Conservation (phyloP, 805 yeast genomes). For the Helenozyma rhizophorensis region DNA sequence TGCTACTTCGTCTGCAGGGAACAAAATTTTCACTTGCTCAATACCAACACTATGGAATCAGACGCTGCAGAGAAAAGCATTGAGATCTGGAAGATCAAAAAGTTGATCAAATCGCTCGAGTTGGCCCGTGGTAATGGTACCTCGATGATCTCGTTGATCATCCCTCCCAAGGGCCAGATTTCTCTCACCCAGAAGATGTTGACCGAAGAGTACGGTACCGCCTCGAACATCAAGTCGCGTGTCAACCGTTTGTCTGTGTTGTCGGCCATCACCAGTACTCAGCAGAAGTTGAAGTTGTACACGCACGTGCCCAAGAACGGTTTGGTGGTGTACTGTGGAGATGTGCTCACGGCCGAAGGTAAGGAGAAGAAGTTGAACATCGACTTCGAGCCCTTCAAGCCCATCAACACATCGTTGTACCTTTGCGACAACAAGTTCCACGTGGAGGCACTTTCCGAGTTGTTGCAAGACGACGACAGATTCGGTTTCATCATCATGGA, state of each 20-base stretch:
- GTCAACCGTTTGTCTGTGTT: slow-evolving; percentile 93
- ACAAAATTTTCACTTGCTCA: too few species aligned
- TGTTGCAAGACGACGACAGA: slow-evolving; percentile 90
- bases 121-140: slow-evolving; percentile 98
- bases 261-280: slow-evolving; percentile 97
- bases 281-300: slow-evolving; percentile 90
- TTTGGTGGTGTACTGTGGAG: slow-evolving; percentile 96
- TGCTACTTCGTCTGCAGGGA: too few species aligned
- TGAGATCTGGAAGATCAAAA: slow-evolving; percentile 98
- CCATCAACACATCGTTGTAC: slow-evolving; percentile 92
- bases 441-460: slow-evolving; percentile 92
- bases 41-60: slow-evolving; percentile 9
- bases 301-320: slow-evolving; percentile 91
- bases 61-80: slow-evolving; percentile 82
- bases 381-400: slow-evolving; percentile 98
- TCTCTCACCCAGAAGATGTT: slow-evolving; percentile 83
- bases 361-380: slow-evolving; percentile 95
- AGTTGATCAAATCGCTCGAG: slow-evolving; percentile 81
- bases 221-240: slow-evolving; percentile 95
- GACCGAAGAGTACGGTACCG: slow-evolving; percentile 98
- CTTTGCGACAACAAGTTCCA: slow-evolving; percentile 98
- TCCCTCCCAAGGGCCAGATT: slow-evolving; percentile 94
- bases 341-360: slow-evolving; percentile 94
- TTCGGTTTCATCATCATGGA: slow-evolving; percentile 99
- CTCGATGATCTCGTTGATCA: slow-evolving; percentile 94